Conservation (phyloP, 2,329 filamentous ascomycete genomes). For the Neofusicoccum parvum region DNA sequence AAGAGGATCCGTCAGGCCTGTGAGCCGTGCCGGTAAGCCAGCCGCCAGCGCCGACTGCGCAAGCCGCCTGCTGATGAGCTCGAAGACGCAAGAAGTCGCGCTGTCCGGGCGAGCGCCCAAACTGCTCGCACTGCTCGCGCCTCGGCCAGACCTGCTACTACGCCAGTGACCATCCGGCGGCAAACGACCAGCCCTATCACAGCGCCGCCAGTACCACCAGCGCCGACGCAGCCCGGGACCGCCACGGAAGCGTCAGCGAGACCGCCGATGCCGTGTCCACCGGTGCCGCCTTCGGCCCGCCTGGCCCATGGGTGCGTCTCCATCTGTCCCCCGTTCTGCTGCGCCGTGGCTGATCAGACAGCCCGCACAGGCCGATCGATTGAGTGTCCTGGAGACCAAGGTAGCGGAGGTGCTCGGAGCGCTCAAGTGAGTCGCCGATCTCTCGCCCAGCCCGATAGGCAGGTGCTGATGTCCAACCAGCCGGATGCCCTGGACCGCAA, state of each 20-base stretch:
- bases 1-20: slow-evolving; percentile 33
- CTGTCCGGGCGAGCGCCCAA: slow-evolving; percentile 54
- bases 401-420: slow-evolving; percentile 14
- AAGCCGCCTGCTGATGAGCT: background rate
- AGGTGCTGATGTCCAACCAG: background rate
- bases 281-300: background rate
- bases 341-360: background rate
- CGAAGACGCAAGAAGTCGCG: slow-evolving; percentile 54
- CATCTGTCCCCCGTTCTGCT: too few relatives aligned
- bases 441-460: background rate
- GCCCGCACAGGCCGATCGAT: background rate
- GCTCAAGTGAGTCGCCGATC: background rate
- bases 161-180: slow-evolving; percentile 39
- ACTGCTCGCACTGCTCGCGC: slow-evolving; percentile 54
- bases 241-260: background rate
- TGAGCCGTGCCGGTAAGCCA: slow-evolving; percentile 40
- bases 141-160: slow-evolving; percentile 47
- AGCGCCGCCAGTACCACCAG: background rate
- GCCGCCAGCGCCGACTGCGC: background rate
- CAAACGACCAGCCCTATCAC: background rate
- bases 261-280: background rate
- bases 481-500: slow-evolving; percentile 14
- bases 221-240: background rate
- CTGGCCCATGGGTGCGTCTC: background rate
- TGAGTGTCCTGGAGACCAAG: slow-evolving; percentile 11